Conservation (phyloP, 352 stramenopile species). For the Pythium biforme region DNA sequence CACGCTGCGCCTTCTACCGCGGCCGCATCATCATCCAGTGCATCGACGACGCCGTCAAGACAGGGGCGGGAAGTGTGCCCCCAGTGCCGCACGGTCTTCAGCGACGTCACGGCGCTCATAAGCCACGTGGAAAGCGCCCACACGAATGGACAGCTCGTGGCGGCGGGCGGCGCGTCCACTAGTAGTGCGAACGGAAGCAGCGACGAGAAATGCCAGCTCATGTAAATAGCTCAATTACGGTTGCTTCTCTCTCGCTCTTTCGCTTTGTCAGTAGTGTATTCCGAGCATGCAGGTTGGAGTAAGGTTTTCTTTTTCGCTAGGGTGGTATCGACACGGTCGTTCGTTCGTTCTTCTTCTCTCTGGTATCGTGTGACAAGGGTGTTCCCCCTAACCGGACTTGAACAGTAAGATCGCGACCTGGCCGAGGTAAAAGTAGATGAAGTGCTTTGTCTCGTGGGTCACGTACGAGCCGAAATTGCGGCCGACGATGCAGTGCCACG, state of each 20-base stretch:
- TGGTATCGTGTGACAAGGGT: neutral
- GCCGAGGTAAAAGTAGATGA: slow-evolving; percentile 96
- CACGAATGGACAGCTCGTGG: slow-evolving; percentile 15
- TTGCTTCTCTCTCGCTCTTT: neutral
- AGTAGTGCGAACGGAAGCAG: slow-evolving; percentile 5
- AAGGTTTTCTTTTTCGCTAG: neutral
- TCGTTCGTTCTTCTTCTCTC: neutral
- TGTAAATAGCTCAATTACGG: slow-evolving; percentile 31
- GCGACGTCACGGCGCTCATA: slow-evolving; percentile 53
- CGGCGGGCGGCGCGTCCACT: neutral
- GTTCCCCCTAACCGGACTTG: slow-evolving; percentile 88
- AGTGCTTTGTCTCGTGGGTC: slow-evolving; percentile 93
- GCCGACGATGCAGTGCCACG: slow-evolving; percentile 95
- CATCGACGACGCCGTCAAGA: neutral
- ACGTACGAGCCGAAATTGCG: slow-evolving; percentile 94
- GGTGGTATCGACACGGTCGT: slow-evolving; percentile 4
- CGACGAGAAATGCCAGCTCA: slow-evolving; percentile 62
- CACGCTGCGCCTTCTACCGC: slow-evolving; percentile 2
- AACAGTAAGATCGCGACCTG: slow-evolving; percentile 93
- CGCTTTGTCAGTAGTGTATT: neutral
- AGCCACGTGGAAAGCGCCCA: slow-evolving; percentile 61
- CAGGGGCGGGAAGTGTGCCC: slow-evolving; percentile 56
- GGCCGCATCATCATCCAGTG: neutral
- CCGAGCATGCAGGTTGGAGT: slow-evolving; percentile 1
- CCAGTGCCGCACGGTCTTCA: slow-evolving; percentile 60